phyloP scores from a whole-genome alignment of 129 eudicot species.

The Flaveria ramosissima region DNA sequence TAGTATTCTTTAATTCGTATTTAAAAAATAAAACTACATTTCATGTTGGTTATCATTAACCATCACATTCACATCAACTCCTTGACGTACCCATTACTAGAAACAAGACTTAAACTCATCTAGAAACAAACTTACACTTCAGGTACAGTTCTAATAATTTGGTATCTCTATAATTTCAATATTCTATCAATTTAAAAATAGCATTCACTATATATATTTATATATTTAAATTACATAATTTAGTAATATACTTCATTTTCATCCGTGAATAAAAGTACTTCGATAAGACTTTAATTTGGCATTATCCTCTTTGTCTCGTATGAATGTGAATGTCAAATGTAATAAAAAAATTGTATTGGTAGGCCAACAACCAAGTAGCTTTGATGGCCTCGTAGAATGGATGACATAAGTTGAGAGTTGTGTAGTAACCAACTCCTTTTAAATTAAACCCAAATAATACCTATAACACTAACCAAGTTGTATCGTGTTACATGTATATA shows the following conservation, averaged over 20 bases:
- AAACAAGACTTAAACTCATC: not conserved
- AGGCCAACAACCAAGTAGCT: constrained; percentile 47
- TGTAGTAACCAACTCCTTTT: constrained; percentile 40
- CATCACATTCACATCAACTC: too few relatives aligned
- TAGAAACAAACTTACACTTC: not conserved
- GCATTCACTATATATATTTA: not conserved
- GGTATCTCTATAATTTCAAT: not conserved
- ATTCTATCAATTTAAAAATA: not conserved
- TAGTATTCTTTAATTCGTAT: too few relatives aligned
- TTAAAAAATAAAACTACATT: too few relatives aligned
- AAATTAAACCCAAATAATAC: not conserved
- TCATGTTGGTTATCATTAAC: too few relatives aligned
- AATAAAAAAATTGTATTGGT: constrained; percentile 26
- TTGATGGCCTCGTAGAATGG: constrained; percentile 40
- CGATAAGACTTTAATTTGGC: constrained; percentile 16
- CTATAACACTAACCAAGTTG: not conserved
- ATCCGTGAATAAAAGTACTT: not conserved
- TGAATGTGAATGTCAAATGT: constrained; percentile 32
- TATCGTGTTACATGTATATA: not conserved
- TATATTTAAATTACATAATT: not conserved
- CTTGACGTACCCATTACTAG: too few relatives aligned
- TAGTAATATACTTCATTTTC: not conserved
- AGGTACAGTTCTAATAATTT: not conserved
- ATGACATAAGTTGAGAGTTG: constrained; percentile 45
- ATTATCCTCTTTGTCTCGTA: not conserved